Evolutionary conservation across 352 stramenopile species (phyloP), one percentile per base, ranked within the genome.

Genomic region (Phytophthora europaea): DNA sequence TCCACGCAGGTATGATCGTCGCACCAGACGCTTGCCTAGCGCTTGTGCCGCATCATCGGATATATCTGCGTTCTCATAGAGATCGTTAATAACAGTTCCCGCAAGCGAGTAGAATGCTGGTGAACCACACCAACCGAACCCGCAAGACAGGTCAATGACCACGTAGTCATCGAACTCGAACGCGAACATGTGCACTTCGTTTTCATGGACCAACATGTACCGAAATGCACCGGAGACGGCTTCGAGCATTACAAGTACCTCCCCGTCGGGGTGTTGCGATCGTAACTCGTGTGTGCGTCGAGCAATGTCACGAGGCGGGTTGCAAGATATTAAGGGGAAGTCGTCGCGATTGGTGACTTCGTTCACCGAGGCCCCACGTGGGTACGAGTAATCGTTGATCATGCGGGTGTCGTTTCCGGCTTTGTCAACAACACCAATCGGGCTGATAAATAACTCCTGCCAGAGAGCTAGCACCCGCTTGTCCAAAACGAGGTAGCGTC

Each of bases 151-250:
- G 13, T 81, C 73, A 15, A 79, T 71, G 36, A 76, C 66, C 0
- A 81, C n/a, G 67, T 69, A 38, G 47, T 20, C 63, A 20, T 70
- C 73, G 5, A 77, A 60, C 1, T 18, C 0, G n/a, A 76, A 80
- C 9, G 22, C 58, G 20, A 82, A 72, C 38, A 69, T 70, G 51
- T 78, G 65, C 0, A 73, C 72, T 0, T 18, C 18, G 2, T 76
- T 33, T 5, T 62, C 59, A 40, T 69, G 20, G 0, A 77, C 18
- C 12, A 70, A 60, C 26, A 80, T 62, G 74, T 80, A 65, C 15
- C 74, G 53, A 28, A 84, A 84, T 1, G 70, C 77, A 6, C 73
- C 67, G 15, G 62, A 61, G 15, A 75, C 68, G 61, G 79, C 71
- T 53, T 74, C 71, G 5, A 72, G 34, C 52, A 82, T 70, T 4